These are phyloP conservation scores for Monilinia fructigena DNA, from an alignment of 2,329 filamentous ascomycete species.

Conservation along the genomic window DNA sequence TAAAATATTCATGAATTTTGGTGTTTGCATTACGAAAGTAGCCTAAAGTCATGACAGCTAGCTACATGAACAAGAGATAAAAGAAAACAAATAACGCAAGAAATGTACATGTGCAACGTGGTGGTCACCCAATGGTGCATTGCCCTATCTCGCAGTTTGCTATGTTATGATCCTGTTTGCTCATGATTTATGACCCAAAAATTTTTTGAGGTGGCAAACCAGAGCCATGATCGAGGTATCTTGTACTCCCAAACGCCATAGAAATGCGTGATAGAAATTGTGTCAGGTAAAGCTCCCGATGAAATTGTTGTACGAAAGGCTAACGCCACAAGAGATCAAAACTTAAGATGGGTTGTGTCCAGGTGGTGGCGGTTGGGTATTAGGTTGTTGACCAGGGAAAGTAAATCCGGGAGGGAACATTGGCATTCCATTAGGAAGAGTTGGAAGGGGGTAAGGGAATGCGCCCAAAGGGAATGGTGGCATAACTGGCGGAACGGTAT, in stretches of 20 bases:
- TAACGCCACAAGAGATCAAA: background rate
- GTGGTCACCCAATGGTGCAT: background rate
- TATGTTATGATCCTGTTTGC: conserved; percentile 20
- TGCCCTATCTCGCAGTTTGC: conserved; percentile 4
- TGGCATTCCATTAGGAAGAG: conserved; percentile 51
- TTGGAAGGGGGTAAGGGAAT: conserved; percentile 45
- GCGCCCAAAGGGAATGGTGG: conserved; percentile 27
- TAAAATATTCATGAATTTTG: conserved; percentile 1
- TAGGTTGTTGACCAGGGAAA: conserved; percentile 29
- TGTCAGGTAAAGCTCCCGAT: background rate
- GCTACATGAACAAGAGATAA: background rate
- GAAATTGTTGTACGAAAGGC: conserved; percentile 1
- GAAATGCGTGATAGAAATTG: conserved; percentile 17
- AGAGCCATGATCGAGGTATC: conserved; percentile 18
- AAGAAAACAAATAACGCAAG: conserved; percentile 2
- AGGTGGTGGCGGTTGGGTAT: conserved; percentile 34
- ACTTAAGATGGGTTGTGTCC: conserved; percentile 31
- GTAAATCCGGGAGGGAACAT: conserved; percentile 51
- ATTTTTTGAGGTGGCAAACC: conserved; percentile 9
- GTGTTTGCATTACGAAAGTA: background rate
- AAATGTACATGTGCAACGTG: background rate
- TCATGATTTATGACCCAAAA: conserved; percentile 5
- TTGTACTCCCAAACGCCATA: conserved; percentile 22
- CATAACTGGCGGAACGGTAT: conserved; percentile 34
- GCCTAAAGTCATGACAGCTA: background rate